Conservation (phyloP, 2,329 filamentous ascomycete genomes). For the Pseudophaeomoniella oleicola region DNA sequence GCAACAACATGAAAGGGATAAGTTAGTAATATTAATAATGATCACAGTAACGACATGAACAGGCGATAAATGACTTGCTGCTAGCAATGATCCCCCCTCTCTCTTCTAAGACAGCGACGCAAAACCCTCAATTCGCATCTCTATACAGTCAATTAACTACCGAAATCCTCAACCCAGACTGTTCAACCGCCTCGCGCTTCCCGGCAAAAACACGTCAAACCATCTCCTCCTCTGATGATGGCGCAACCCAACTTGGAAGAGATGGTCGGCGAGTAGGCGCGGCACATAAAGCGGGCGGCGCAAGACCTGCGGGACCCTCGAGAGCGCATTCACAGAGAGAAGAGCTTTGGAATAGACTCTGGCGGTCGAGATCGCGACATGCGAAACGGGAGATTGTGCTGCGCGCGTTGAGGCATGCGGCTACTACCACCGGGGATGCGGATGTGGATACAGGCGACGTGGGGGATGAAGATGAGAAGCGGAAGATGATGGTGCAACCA, state of each 20-base stretch:
- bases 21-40: conserved; percentile 6
- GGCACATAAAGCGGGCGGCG: conserved; percentile 13
- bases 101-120: conserved; percentile 21
- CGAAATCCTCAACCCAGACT: conserved; percentile 23
- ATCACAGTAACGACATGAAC: conserved; percentile 11
- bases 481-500: too few species aligned
- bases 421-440: not conserved
- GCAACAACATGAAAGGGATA: conserved; percentile 2
- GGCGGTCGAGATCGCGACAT: conserved; percentile 1
- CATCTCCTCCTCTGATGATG: not conserved
- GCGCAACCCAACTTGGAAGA: not conserved
- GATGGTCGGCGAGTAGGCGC: not conserved
- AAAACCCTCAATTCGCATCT: conserved; percentile 26
- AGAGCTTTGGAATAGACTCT: conserved; percentile 1
- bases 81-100: conserved; percentile 32
- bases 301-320: conserved; percentile 20
- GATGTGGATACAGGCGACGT: not conserved
- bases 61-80: not conserved
- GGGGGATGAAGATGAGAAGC: not conserved
- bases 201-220: not conserved
- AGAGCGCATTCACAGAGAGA: conserved; percentile 16
- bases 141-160: conserved; percentile 24
- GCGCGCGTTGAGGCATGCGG: not conserved
- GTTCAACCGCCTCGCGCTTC: conserved; percentile 20
- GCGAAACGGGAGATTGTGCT: not conserved